These are phyloP conservation scores for Clarireedia paspali DNA, from an alignment of 2,329 filamentous ascomycete species.

Conservation along the genomic window DNA sequence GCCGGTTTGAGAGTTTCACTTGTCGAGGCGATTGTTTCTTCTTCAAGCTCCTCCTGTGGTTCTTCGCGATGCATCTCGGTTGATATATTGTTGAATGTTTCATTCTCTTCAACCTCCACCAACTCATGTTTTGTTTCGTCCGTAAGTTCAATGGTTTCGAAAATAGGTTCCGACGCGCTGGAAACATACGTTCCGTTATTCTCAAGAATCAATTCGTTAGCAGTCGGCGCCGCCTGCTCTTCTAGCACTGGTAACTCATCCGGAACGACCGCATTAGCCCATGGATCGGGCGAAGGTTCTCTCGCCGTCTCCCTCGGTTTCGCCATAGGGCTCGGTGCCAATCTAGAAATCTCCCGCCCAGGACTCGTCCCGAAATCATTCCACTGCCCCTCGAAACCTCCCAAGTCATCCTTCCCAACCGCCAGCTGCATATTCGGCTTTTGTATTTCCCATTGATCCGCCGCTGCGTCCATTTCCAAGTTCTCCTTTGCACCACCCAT, in stretches of 20 bases:
- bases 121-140: background rate
- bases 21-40: background rate
- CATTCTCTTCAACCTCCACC: background rate
- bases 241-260: background rate
- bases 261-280: slow-evolving; percentile 12
- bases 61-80: too few relatives aligned
- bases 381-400: slow-evolving; percentile 12
- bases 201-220: background rate
- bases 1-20: too few relatives aligned
- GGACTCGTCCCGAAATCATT: slow-evolving; percentile 1
- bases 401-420: slow-evolving; percentile 4
- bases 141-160: background rate
- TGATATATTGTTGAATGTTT: background rate
- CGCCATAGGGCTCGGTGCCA: slow-evolving; percentile 13
- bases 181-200: too few relatives aligned
- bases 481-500: slow-evolving; percentile 1
- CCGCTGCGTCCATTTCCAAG: slow-evolving; percentile 14
- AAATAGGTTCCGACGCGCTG: too few relatives aligned
- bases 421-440: background rate
- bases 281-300: slow-evolving; percentile 26
- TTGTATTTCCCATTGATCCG: slow-evolving; percentile 12
- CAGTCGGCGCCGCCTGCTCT: background rate
- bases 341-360: slow-evolving; percentile 3
- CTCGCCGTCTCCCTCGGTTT: slow-evolving; percentile 11
- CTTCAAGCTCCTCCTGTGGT: background rate